Conservation (phyloP, 441 rosid genomes). For the Pelargonium hybrid region DNA sequence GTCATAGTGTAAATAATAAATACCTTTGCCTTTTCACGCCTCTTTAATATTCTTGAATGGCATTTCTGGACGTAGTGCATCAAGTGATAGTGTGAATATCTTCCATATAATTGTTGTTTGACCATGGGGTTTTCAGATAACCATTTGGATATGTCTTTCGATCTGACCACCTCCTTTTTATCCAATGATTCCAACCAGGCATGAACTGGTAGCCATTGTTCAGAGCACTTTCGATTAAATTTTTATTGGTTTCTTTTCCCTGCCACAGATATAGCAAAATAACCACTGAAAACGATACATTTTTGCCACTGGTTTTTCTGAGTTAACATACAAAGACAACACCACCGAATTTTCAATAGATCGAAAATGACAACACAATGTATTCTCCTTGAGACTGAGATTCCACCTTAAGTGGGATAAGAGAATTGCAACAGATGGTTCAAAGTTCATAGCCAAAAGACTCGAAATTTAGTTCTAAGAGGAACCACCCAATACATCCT, state of each 20-base stretch:
- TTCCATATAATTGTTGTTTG: neutral
- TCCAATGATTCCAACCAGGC: constrained; percentile 6
- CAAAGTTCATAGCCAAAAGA: too few relatives aligned
- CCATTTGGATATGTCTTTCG: neutral
- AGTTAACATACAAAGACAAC: too few relatives aligned
- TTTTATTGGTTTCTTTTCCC: neutral
- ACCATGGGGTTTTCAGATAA: constrained; percentile 1
- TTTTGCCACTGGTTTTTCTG: too few relatives aligned
- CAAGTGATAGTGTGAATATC: neutral
- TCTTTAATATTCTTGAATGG: constrained; percentile 1
- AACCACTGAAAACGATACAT: neutral
- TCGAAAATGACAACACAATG: too few relatives aligned
- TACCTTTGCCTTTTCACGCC: neutral
- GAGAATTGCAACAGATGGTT: too few relatives aligned
- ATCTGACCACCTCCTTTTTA: neutral
- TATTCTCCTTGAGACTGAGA: too few relatives aligned
- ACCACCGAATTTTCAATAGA: too few relatives aligned
- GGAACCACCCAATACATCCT: too few relatives aligned
- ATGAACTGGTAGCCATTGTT: constrained; percentile 1
- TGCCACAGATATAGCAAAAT: neutral
- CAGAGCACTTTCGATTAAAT: neutral
- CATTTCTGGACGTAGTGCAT: constrained; percentile 3
- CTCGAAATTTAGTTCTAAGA: too few relatives aligned
- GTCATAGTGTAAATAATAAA: neutral
- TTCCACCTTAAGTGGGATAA: too few relatives aligned